Evolutionary conservation across 2,329 filamentous ascomycete genomes (phyloP), one percentile per base, ranked within the genome.

Genomic region (Exophiala phaeomuriformis): DNA sequence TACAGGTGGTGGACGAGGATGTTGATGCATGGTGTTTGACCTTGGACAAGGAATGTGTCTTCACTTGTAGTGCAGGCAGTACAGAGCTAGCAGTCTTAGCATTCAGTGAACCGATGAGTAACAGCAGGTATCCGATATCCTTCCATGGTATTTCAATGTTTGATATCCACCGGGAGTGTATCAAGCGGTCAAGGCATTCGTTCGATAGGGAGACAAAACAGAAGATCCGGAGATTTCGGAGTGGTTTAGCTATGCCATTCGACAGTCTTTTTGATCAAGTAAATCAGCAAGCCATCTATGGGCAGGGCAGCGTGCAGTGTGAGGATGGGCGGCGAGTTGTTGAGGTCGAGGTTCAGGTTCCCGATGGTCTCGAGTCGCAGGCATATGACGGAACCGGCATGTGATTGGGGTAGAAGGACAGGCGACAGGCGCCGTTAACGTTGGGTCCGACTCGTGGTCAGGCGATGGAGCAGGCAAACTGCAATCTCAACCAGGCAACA

Each of bases 11-110:
- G 83, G 80, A 64, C 90, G 84, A 64, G 87, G 84, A 72, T 90
- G 88, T 73, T 95, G 90, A 80, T 96, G 90, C 90, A 96, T 96
- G 64, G 67, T 75, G 64, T 50, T 40, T 43, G 42, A 19, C 42
- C 27, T 19, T 19, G 1, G 33, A 43, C 39, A 37, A 41, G 33
- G 27, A 36, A 46, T 33, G 31, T 8, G 47, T 44, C 48, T 53
- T 39, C 43, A 44, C 37, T 53, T 43, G 45, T 44, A 47, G 42
- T 47, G 46, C 19, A 19, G 19, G 19, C 19, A 19, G 19, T 19
- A 19, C 19, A 19, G 19, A 19, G 19, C 19, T 47, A 51, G 49
- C 54, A 51, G 52, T 53, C 54, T 57, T 61, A 60, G 53, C 52
- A 45, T 57, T 53, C 45, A 46, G 32, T 49, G 45, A 54, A 48